Evolutionary conservation across 805 yeast genomes (phyloP).

Genomic region (Kluyveromyces lactis): DNA sequence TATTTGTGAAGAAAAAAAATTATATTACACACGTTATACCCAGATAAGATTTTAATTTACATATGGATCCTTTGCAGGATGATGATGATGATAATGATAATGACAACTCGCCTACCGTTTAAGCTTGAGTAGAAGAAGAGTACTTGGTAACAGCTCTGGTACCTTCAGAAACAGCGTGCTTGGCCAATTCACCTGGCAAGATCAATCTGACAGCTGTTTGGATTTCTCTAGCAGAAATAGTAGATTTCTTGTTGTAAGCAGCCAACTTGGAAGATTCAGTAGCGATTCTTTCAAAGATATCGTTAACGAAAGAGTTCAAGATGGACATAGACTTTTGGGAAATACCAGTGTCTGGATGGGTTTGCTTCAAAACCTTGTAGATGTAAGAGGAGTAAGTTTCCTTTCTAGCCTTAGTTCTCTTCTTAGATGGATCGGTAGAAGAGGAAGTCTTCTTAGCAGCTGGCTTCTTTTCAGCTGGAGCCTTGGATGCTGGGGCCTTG

Average conservation of each 20-base stretch:
- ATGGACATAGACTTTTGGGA: conserved; percentile 98
- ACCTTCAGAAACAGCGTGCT: conserved; percentile 98
- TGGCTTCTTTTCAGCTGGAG: conserved; percentile 94
- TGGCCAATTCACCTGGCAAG: conserved; percentile 97
- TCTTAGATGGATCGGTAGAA: conserved; percentile 70
- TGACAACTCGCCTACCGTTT: too few relatives aligned
- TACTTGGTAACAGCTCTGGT: conserved; percentile 96
- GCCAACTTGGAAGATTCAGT: conserved; percentile 97
- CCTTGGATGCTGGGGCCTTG: conserved; percentile 71
- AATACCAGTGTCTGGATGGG: conserved; percentile 99
- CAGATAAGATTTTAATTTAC: too few relatives aligned
- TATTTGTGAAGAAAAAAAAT: too few relatives aligned
- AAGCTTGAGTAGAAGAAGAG: conserved; percentile 55
- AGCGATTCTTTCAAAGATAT: conserved; percentile 96
- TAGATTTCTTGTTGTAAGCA: conserved; percentile 97
- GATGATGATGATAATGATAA: too few relatives aligned
- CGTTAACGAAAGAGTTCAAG: conserved; percentile 97
- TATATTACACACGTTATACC: too few relatives aligned
- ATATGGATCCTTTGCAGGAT: too few relatives aligned
- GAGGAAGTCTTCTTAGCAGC: conserved; percentile 89
- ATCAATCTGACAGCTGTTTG: conserved; percentile 98
- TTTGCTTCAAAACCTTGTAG: conserved; percentile 97
- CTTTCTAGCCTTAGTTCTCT: conserved; percentile 93
- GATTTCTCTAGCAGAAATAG: conserved; percentile 96
- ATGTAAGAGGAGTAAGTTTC: conserved; percentile 97